Base-by-base conservation (phyloP, 331 rosid genomes). In the Dryas integrifolia region DNA sequence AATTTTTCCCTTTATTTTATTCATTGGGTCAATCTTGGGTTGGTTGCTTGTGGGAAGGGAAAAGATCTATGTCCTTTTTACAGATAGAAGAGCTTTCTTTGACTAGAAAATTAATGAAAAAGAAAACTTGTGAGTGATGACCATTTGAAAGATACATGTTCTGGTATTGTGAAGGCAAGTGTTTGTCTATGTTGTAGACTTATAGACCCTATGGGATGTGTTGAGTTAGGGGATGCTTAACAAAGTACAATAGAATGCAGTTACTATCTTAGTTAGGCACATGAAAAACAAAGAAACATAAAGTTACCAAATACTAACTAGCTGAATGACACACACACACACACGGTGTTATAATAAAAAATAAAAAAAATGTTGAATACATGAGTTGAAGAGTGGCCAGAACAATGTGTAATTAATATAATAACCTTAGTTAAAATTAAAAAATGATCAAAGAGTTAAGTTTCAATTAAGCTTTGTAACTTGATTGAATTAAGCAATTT, bases 81-180 rank as follows among this genome's bases (percentile, higher is more conserved):
- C 11, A 41, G 12, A 21, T 6, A 21, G 41, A 41, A 8, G 26
- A 21, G 38, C 74, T 43, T 44, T 5, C 6, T 44, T 56, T 70
- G 65, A 70, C 74, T 6, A 24, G 26, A 21, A 70, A 53, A 55
- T 18, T 12, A 9, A 38, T 10, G 10, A 3, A 18, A n/a, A 10
- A 52, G 21, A 7, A 6, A 56, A 13, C 44, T 41, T 56, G 75
- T 49, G 48, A 65, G 49, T 56, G 43, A 21, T 35, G 56, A 40
- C 53, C n/a, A 12, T 46, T 4, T 24, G 65, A 56, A 56, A 70
- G 65, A 21, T 56, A 44, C 53, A 70, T 46, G 64, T 12, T 69
- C 4, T 4, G 55, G 30, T 18, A 8, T 12, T 43, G 65, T 70
- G 75, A 15, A 21, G 3, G 41, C 15, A 62, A 62, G 67, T 41